These are phyloP conservation scores for Ceratobasidium sp. DNA, from an alignment of 1,284 basidiomycete species.

Conservation along the genomic window DNA sequence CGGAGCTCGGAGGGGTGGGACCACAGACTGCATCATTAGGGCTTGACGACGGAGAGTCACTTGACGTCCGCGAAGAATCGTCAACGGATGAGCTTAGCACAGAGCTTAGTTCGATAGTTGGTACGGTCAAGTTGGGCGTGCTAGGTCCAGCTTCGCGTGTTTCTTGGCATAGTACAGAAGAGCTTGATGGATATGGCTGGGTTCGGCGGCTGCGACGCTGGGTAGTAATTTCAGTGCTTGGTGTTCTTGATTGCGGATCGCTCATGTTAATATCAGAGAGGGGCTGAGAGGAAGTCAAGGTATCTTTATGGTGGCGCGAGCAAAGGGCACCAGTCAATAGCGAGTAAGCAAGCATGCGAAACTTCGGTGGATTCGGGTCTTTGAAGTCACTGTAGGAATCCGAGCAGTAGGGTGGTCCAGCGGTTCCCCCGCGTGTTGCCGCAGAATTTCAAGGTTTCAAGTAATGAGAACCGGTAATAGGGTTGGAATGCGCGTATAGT, in stretches of 20 bases:
- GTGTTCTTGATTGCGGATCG: slow-evolving; percentile 7
- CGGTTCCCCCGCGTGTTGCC: neutral
- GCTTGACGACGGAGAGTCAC: slow-evolving; percentile 10
- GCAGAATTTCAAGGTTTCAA: neutral
- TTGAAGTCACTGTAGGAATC: neutral
- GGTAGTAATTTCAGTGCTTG: neutral
- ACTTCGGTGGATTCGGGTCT: neutral
- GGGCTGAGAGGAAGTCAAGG: neutral
- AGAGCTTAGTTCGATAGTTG: no score
- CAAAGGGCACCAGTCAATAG: neutral
- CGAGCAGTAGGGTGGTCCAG: neutral
- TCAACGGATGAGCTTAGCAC: neutral
- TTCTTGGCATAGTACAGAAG: neutral
- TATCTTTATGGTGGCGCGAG: neutral
- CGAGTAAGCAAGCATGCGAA: neutral
- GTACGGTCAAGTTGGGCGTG: no score
- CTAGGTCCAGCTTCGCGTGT: neutral
- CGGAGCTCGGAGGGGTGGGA: neutral
- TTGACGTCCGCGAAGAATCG: neutral
- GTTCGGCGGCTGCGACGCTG: slow-evolving; percentile 18
- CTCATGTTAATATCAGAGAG: slow-evolving; percentile 9
- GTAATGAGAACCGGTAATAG: neutral
- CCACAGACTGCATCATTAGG: neutral
- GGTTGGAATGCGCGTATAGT: no score
- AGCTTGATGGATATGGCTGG: slow-evolving; percentile 15